Evolutionary conservation across 1,139 yeast species (phyloP), one percentile per base, ranked within the genome.

Genomic region (Suhomyces bokatorum): DNA sequence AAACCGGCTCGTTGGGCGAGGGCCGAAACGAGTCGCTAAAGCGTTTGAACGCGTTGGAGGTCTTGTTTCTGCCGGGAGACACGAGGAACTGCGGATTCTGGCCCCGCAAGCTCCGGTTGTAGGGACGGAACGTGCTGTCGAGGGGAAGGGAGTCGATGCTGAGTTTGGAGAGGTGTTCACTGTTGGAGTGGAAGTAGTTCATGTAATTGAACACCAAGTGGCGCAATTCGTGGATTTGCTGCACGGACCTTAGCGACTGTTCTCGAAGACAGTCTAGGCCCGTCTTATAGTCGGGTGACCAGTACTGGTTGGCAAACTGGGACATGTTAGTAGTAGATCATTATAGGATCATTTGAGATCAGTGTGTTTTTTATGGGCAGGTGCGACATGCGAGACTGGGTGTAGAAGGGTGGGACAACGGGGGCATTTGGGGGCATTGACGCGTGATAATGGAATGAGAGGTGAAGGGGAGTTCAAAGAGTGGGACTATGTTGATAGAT

Each of bases 201-300:
- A 73, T 66, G 49, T 69, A 69, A 44, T 56, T 63, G 51, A 70
- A 67, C 35, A 73, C 71, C 51, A 74, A 60, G 44, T 62, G 67
- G 22, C 77, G 61, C 22, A 73, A 60, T 37, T 73, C 78, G 50
- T 74, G 78, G 9, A 73, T 56, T 55, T 74, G 79, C 24, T 58
- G 56, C 27, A 74, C 54, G 11, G 77, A 71, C 24, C 62, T 56
- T 15, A 54, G 48, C 22, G 69, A 60, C 50, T 73, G 78, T 3
- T 52, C 48, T 15, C 62, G 54, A 32, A 75, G 54, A 36, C 51
- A 56, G 26, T 63, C 66, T 15, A 74, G 64, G 2, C 78, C 77
- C 4, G 70, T 55, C 32, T 56, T 58, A 49, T 67, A 71, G 58
- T 75, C 80, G 4, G 77, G 59, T 6, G 78, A 67, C 78, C 79